Evolutionary conservation across 805 yeast species (phyloP).

Genomic region (Metschnikowia koreensis): DNA sequence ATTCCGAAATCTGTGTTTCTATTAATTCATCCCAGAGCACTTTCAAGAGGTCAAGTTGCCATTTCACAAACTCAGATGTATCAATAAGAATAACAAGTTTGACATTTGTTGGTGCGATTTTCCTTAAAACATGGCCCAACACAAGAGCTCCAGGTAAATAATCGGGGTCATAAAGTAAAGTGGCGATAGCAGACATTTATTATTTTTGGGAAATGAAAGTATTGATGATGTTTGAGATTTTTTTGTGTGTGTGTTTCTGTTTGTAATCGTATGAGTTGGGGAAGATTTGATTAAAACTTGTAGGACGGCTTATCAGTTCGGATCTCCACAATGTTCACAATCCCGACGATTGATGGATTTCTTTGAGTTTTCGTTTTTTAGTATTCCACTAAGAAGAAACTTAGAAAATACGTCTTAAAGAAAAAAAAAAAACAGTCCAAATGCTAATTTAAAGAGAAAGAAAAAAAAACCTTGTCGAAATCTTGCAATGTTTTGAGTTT

Average conservation of each 20-base stretch:
- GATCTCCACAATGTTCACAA: background rate
- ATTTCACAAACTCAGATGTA: constrained; percentile 22
- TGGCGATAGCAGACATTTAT: constrained; percentile 17
- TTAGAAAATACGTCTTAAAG: too few species aligned
- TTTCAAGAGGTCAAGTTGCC: constrained; percentile 28
- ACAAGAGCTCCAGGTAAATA: constrained; percentile 61
- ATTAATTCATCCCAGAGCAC: constrained; percentile 30
- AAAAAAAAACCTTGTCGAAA: too few species aligned
- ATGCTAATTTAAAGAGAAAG: too few species aligned
- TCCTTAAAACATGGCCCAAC: constrained; percentile 36
- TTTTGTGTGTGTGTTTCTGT: too few species aligned
- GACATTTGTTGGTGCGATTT: constrained; percentile 10
- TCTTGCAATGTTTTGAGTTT: too few species aligned
- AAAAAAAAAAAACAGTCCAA: too few species aligned
- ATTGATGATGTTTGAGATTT: too few species aligned
- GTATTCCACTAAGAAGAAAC: too few species aligned
- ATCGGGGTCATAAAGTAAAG: constrained; percentile 43
- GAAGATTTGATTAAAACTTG: background rate
- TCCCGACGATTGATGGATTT: background rate
- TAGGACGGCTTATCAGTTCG: background rate
- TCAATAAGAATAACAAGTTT: constrained; percentile 36
- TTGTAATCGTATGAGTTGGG: background rate
- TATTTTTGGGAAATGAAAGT: background rate
- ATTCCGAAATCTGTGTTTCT: constrained; percentile 26
- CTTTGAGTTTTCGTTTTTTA: background rate